Percentiles rank a stretch among this genome's conserved stretches.
Evolutionary conservation across 768 basidiomycete genomes (phyloP).

Genomic region (Termitomyces sp.): DNA sequence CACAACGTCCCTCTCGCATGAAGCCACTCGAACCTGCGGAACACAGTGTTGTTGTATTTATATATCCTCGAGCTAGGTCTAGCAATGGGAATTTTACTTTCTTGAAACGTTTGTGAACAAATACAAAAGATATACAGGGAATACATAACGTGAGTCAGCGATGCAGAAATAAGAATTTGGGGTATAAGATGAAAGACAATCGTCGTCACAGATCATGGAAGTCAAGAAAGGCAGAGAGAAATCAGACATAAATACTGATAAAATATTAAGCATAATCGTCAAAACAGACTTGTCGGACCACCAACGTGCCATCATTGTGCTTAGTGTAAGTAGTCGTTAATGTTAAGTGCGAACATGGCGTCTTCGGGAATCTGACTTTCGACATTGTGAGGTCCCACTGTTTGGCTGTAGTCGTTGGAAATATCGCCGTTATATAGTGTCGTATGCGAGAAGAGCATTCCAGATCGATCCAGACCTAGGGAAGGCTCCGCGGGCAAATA

Average conservation of each 20-base stretch:
- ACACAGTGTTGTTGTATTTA: background rate
- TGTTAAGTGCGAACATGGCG: conserved; percentile 21
- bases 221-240: background rate
- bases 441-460: conserved; percentile 2
- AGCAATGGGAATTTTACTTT: background rate
- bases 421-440: background rate
- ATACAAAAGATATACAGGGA: background rate
- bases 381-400: conserved; percentile 1
- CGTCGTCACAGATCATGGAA: background rate
- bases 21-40: background rate
- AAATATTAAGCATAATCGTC: background rate
- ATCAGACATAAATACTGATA: background rate
- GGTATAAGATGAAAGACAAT: background rate
- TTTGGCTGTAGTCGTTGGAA: conserved; percentile 3
- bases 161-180: background rate
- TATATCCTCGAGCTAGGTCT: background rate
- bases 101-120: background rate
- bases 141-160: background rate
- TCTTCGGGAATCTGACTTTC: conserved; percentile 12
- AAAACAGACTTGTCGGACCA: background rate
- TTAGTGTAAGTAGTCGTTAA: conserved; percentile 19
- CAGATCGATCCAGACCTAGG: conserved; percentile 2
- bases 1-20: conserved; percentile 40
- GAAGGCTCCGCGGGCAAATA: background rate
- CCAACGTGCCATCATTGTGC: conserved; percentile 6